These are phyloP conservation scores for Atkinsonella hypoxylon DNA, from an alignment of 2,329 filamentous ascomycete species.

Conservation along the genomic window DNA sequence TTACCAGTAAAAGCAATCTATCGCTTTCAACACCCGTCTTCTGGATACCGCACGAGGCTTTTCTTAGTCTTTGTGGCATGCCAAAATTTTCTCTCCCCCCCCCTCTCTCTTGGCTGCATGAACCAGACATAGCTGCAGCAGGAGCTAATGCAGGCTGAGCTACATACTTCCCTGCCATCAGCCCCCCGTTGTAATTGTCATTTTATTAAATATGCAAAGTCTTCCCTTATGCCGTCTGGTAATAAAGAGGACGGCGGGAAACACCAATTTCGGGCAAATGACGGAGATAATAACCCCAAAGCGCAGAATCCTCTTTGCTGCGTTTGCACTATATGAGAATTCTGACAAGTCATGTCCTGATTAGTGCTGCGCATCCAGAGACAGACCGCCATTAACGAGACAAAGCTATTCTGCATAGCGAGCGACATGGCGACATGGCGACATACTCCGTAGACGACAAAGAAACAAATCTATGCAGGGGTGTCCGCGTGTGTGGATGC, in stretches of 20 bases:
- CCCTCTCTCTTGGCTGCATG: neutral
- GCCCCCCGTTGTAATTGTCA: neutral
- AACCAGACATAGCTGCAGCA: neutral
- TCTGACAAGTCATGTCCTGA: neutral
- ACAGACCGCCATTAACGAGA: neutral
- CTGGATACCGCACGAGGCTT: no score
- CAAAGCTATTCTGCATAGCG: neutral
- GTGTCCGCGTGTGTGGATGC: neutral
- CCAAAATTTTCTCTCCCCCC: neutral
- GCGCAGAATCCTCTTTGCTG: neutral
- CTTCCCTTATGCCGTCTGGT: neutral
- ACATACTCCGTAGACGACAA: neutral
- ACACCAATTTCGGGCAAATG: no score
- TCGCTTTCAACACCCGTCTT: no score
- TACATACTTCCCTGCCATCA: neutral
- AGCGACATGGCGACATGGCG: neutral
- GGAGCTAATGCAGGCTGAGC: neutral
- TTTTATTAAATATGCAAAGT: neutral
- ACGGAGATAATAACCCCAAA: neutral
- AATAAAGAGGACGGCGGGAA: neutral
- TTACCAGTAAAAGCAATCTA: no score
- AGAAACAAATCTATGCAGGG: constrained; percentile 1
- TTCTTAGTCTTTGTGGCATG: no score
- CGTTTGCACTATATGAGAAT: no score
- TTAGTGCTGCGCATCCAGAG: neutral